Percentiles rank a stretch among this genome's conserved stretches.
Conservation (phyloP, 129 eudicot species). For the Silybum marianum region DNA sequence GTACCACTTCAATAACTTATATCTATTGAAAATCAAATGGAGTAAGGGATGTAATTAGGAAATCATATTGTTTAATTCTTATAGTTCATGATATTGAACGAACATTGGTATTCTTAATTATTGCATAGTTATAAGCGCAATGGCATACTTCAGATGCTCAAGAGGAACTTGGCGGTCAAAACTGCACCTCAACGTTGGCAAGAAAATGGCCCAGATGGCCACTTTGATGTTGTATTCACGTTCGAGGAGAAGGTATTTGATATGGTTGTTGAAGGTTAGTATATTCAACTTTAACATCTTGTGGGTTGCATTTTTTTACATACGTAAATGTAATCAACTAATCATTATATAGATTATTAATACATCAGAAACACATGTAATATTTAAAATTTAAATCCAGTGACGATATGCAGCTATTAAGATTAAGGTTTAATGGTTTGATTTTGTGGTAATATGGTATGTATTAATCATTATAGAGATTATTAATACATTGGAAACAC, state of each 20-base stretch:
- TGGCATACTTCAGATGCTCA: slow-evolving; percentile 88
- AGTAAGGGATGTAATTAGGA: not conserved
- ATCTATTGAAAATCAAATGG: not conserved
- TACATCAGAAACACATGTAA: not conserved
- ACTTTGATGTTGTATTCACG: slow-evolving; percentile 82
- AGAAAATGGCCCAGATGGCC: slow-evolving; percentile 80
- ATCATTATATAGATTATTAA: not conserved
- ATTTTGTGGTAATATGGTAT: not conserved
- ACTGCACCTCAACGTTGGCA: slow-evolving; percentile 87
- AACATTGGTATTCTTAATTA: slow-evolving; percentile 25
- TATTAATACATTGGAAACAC: not conserved
- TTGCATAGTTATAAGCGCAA: slow-evolving; percentile 67
- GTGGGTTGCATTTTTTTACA: not conserved
- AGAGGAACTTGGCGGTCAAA: slow-evolving; percentile 77
- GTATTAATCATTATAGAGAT: too few relatives aligned
- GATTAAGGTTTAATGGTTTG: not conserved
- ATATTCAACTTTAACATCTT: not conserved
- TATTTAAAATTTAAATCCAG: not conserved
- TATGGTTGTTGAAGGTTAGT: slow-evolving; percentile 84
- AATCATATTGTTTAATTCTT: not conserved
- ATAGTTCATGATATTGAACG: not conserved
- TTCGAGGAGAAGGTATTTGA: slow-evolving; percentile 93
- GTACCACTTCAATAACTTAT: not conserved
- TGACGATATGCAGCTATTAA: not conserved
- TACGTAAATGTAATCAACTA: not conserved